These are phyloP conservation scores for Xylaria sp. DNA, from an alignment of 2,329 filamentous ascomycete species.

Conservation along the genomic window DNA sequence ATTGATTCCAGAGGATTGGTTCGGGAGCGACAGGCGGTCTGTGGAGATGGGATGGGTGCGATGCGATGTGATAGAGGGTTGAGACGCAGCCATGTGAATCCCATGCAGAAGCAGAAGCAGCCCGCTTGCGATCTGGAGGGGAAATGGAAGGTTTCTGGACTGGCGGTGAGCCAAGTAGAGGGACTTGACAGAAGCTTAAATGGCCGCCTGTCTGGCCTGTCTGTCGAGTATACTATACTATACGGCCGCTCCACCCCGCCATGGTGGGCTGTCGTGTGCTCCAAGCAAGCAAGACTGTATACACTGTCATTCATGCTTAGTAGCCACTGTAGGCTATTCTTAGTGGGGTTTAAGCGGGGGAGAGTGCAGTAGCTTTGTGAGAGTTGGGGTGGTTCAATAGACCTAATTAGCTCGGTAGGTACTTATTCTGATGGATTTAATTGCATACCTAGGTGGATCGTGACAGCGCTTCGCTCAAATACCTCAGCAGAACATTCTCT, in stretches of 20 bases:
- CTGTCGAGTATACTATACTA: slow-evolving; percentile 21
- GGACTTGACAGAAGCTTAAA: neutral
- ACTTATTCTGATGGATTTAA: neutral
- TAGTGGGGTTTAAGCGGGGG: slow-evolving; percentile 29
- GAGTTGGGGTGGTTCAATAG: too few relatives aligned
- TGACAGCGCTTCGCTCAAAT: neutral
- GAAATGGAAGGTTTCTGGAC: slow-evolving; percentile 37
- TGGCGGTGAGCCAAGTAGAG: slow-evolving; percentile 39
- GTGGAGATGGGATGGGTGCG: slow-evolving; percentile 32
- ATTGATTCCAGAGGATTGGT: slow-evolving; percentile 39
- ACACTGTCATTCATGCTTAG: slow-evolving; percentile 1
- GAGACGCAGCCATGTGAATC: slow-evolving; percentile 36
- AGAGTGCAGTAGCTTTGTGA: slow-evolving; percentile 28
- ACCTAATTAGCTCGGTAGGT: too few relatives aligned
- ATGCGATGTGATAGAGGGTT: slow-evolving; percentile 23
- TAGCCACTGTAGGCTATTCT: slow-evolving; percentile 13
- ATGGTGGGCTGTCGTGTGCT: slow-evolving; percentile 14
- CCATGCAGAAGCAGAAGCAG: slow-evolving; percentile 32
- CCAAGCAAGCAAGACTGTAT: slow-evolving; percentile 5
- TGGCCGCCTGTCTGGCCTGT: neutral
- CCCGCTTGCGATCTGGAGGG: slow-evolving; percentile 35
- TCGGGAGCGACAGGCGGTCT: slow-evolving; percentile 37
- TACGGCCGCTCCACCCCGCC: slow-evolving; percentile 10
- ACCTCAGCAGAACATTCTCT: neutral
- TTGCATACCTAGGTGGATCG: neutral